Conservation (phyloP, 306 rosid genomes). For the Prunus mira region DNA sequence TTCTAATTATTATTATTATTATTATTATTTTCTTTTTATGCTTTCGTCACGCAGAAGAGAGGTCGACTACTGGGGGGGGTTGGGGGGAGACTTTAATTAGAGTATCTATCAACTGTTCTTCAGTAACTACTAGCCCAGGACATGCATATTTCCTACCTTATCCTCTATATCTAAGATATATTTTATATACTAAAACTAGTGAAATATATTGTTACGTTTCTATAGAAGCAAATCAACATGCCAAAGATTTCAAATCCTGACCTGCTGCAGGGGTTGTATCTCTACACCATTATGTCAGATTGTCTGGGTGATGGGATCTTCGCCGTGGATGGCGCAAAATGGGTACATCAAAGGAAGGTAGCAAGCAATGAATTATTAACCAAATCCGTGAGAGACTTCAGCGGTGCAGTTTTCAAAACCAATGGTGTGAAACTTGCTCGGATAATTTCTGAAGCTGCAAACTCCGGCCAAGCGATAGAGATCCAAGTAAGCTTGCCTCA, state of each 20-base stretch:
- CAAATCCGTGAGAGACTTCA: slow-evolving; percentile 25
- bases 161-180: no score
- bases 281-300: slow-evolving; percentile 22
- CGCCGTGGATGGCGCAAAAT: slow-evolving; percentile 33
- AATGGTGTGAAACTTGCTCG: slow-evolving; percentile 18
- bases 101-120: no score
- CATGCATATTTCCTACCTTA: no score
- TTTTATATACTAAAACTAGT: no score
- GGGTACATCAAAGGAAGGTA: slow-evolving; percentile 33
- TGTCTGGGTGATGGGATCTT: slow-evolving; percentile 21
- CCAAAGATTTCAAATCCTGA: neutral
- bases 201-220: no score
- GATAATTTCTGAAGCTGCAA: slow-evolving; percentile 27
- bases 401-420: slow-evolving; percentile 23
- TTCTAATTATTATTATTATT: no score
- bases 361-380: slow-evolving; percentile 37
- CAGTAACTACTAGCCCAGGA: no score
- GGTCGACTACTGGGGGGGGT: no score
- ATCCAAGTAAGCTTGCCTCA: slow-evolving; percentile 22
- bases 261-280: slow-evolving; percentile 16
- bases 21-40: no score
- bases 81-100: no score
- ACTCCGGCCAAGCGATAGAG: slow-evolving; percentile 6
- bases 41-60: no score
- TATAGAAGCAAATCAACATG: no score